Conservation (phyloP, 805 yeast genomes). For the Hanseniaspora vineae region DNA sequence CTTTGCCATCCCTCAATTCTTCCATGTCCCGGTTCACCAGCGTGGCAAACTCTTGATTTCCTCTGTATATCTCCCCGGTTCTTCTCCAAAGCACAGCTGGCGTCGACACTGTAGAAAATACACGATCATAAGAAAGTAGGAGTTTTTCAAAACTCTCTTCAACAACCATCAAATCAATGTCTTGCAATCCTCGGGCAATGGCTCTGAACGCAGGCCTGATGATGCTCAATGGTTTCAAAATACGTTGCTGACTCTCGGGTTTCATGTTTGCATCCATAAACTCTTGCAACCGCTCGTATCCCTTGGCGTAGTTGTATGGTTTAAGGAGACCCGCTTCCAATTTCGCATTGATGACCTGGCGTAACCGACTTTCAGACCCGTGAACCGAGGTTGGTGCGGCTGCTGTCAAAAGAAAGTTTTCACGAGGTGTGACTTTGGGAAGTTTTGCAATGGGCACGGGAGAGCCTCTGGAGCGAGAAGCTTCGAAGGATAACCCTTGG, state of each 20-base stretch:
- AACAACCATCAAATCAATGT: conserved; percentile 79
- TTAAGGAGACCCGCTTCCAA: conserved; percentile 83
- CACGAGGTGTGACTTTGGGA: conserved; percentile 61
- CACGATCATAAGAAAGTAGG: conserved; percentile 86
- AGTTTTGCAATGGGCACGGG: neutral
- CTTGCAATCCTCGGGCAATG: conserved; percentile 78
- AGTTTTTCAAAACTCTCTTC: conserved; percentile 92
- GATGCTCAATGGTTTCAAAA: conserved; percentile 69
- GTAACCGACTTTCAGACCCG: conserved; percentile 85
- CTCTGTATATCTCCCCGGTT: conserved; percentile 91
- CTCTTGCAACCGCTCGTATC: conserved; percentile 76
- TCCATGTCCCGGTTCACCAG: conserved; percentile 82
- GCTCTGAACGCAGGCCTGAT: conserved; percentile 91
- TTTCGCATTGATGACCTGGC: conserved; percentile 89
- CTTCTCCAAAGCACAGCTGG: conserved; percentile 97
- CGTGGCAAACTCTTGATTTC: conserved; percentile 92
- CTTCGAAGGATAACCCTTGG: too few species aligned
- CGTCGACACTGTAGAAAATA: conserved; percentile 92
- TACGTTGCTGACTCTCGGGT: conserved; percentile 66
- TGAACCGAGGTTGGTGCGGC: conserved; percentile 94
- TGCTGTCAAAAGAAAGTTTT: conserved; percentile 87
- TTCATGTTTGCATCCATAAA: conserved; percentile 94
- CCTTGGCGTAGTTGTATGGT: conserved; percentile 89
- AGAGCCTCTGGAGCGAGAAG: too few species aligned
- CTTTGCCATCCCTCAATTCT: conserved; percentile 80